Percentiles rank a stretch among this genome's conserved stretches.
These are phyloP conservation scores for Lecanoromycetidae sp. DNA, from an alignment of 2,329 filamentous ascomycete species.

Conservation along the genomic window DNA sequence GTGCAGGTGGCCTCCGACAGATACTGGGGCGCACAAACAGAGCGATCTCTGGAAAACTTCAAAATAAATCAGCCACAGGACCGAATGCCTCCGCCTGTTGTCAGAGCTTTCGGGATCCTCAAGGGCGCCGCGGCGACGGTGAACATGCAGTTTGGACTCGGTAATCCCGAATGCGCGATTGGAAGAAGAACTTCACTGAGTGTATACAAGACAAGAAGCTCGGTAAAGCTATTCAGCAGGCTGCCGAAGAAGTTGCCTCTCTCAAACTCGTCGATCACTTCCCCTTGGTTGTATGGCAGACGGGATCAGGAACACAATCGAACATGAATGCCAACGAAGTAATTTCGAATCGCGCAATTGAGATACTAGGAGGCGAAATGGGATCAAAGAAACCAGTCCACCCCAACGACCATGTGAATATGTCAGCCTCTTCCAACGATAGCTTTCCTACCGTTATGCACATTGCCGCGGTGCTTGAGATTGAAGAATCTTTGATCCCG, in stretches of 20 bases:
- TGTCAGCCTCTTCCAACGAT: constrained; percentile 96
- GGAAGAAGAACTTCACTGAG: constrained; percentile 15
- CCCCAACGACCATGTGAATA: constrained; percentile 99
- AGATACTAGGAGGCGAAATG: constrained; percentile 88
- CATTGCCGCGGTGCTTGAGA: constrained; percentile 89
- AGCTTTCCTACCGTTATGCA: constrained; percentile 99
- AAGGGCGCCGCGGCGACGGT: constrained; percentile 94
- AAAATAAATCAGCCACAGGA: constrained; percentile 98
- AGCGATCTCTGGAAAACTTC: constrained; percentile 95
- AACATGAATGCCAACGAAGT: constrained; percentile 99
- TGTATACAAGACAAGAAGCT: constrained; percentile 61
- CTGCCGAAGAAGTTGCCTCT: constrained; percentile 81
- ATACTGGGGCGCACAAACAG: constrained; percentile 98
- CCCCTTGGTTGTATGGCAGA: constrained; percentile 98
- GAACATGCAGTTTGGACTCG: constrained; percentile 85
- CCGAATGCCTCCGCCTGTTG: constrained; percentile 86
- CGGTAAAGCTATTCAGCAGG: constrained; percentile 86
- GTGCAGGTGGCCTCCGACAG: constrained; percentile 77
- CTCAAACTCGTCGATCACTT: constrained; percentile 95
- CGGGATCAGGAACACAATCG: constrained; percentile 93
- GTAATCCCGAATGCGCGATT: constrained; percentile 28
- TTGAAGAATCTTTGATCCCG: constrained; percentile 75
- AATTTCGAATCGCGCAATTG: constrained; percentile 97
- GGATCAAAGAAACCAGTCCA: constrained; percentile 97
- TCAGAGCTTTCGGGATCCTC: constrained; percentile 89